phyloP scores from a whole-genome alignment of 305 asterid genomes.

The Plantago lanceolata region DNA sequence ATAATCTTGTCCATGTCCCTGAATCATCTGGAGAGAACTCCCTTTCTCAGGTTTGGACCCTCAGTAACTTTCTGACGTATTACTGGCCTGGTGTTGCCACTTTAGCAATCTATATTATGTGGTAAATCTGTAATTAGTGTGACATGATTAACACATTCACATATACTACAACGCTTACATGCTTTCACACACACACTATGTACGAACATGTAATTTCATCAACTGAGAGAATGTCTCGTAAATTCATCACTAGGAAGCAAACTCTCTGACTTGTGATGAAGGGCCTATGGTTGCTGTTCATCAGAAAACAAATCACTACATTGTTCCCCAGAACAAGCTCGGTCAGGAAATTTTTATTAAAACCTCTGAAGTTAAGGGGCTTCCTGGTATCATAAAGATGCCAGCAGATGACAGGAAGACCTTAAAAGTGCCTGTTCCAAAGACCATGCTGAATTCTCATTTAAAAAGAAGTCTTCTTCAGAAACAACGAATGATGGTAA shows the following conservation, averaged over 20 bases:
- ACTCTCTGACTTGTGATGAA: slow-evolving; percentile 43
- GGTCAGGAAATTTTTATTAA: slow-evolving; percentile 81
- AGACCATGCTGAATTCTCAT: slow-evolving; percentile 85
- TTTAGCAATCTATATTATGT: no score
- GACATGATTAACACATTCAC: not conserved
- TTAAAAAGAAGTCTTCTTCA: slow-evolving; percentile 54
- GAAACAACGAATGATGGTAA: slow-evolving; percentile 55
- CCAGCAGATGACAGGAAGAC: slow-evolving; percentile 79
- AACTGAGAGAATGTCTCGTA: slow-evolving; percentile 17
- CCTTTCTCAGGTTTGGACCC: slow-evolving; percentile 19
- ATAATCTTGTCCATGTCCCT: slow-evolving; percentile 53
- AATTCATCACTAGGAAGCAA: slow-evolving; percentile 50
- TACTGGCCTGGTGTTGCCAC: not conserved
- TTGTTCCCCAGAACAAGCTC: slow-evolving; percentile 82
- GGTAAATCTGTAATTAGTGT: not conserved
- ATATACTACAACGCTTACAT: not conserved
- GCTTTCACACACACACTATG: not conserved
- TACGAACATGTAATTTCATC: slow-evolving; percentile 11
- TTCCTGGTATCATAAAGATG: slow-evolving; percentile 55
- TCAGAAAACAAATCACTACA: slow-evolving; percentile 58
- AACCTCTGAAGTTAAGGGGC: slow-evolving; percentile 49
- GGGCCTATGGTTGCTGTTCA: slow-evolving; percentile 64
- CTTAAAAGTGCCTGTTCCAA: slow-evolving; percentile 70
- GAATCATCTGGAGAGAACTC: slow-evolving; percentile 46
- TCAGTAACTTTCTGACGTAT: slow-evolving; percentile 5